phyloP scores from a whole-genome alignment of 2,329 filamentous ascomycete genomes.

The Talaromyces islandicus region DNA sequence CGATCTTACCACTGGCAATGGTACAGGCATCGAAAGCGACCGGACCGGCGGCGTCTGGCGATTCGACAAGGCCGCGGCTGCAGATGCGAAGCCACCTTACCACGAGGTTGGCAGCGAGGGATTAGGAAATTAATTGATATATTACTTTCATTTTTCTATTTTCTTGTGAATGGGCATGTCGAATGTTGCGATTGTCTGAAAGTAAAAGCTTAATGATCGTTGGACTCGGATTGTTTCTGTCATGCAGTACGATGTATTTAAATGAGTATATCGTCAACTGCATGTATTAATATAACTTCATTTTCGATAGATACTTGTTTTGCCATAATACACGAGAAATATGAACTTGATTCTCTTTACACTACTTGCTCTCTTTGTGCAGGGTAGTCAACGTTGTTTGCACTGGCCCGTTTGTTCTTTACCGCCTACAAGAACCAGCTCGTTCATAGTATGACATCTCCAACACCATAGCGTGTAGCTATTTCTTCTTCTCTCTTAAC shows the following conservation, averaged over 20 bases:
- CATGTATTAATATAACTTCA: neutral
- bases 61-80: slow-evolving; percentile 54
- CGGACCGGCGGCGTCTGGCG: slow-evolving; percentile 68
- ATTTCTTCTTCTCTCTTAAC: neutral
- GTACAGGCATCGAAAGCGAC: slow-evolving; percentile 47
- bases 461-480: neutral
- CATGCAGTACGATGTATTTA: neutral
- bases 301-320: neutral
- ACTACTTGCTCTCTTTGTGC: neutral
- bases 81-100: slow-evolving; percentile 37
- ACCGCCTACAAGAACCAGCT: neutral
- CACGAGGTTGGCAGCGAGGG: slow-evolving; percentile 34
- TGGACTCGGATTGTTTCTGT: neutral
- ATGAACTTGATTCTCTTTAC: neutral
- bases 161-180: neutral
- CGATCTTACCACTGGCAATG: slow-evolving; percentile 36
- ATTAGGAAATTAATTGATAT: slow-evolving; percentile 24
- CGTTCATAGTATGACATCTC: neutral
- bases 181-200: neutral
- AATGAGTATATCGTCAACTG: neutral
- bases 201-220: neutral
- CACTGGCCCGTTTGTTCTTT: neutral
- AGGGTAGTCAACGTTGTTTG: neutral
- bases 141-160: neutral
- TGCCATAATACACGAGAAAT: neutral